These are phyloP conservation scores for Aspergillus fischeri DNA, from an alignment of 2,329 filamentous ascomycete species.

Conservation along the genomic window DNA sequence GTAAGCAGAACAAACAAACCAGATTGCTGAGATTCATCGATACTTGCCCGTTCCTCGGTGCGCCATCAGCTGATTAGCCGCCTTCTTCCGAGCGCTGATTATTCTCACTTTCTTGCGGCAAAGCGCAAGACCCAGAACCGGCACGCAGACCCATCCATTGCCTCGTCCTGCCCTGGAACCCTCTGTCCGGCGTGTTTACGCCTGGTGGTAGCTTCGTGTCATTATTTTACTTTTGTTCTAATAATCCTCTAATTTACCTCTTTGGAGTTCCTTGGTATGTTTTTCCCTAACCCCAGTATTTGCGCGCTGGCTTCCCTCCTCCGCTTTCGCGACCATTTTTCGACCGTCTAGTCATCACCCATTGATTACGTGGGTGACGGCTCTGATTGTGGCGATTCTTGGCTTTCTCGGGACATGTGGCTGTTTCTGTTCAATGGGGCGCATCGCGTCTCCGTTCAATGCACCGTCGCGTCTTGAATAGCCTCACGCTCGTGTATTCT, in stretches of 20 bases:
- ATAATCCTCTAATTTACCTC: slow-evolving; percentile 1
- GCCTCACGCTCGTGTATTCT: slow-evolving; percentile 1
- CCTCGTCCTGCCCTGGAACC: slow-evolving; percentile 15
- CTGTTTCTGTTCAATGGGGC: slow-evolving; percentile 5
- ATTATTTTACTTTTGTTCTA: slow-evolving; percentile 7
- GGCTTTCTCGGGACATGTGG: slow-evolving; percentile 11
- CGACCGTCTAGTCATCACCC: neutral
- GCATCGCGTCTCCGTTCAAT: slow-evolving; percentile 9
- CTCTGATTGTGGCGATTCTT: neutral
- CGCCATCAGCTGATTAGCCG: slow-evolving; percentile 21
- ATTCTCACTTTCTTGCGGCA: slow-evolving; percentile 7
- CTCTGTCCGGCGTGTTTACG: slow-evolving; percentile 4
- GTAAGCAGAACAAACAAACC: neutral
- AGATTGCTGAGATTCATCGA: neutral
- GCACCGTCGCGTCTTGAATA: slow-evolving; percentile 13
- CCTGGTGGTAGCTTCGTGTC: slow-evolving; percentile 7
- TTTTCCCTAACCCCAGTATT: neutral
- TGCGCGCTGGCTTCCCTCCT: neutral
- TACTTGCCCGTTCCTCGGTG: slow-evolving; percentile 1
- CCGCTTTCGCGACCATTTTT: neutral
- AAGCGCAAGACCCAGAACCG: slow-evolving; percentile 17
- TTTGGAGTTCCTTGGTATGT: neutral
- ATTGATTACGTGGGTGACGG: neutral
- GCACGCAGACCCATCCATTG: slow-evolving; percentile 19
- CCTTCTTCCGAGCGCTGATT: slow-evolving; percentile 10